A percentile compares a stretch with the other conserved stretches of the same genome.
These are phyloP conservation scores for Aspergillus spinulosporus DNA, from an alignment of 2,329 filamentous ascomycete species.

Conservation along the genomic window DNA sequence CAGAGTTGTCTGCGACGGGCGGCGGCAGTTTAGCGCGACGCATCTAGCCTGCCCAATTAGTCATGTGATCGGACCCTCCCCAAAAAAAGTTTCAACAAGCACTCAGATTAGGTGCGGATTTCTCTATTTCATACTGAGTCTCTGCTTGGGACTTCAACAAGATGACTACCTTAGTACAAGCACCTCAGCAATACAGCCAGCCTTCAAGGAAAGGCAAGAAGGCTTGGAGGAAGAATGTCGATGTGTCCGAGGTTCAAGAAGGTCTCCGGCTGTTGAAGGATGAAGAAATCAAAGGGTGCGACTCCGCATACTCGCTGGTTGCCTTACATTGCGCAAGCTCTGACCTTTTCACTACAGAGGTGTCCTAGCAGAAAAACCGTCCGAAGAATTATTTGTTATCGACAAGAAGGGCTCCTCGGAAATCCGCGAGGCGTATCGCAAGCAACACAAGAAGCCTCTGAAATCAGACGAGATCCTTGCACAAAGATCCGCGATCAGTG, in stretches of 20 bases:
- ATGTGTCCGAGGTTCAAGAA: conserved; percentile 79
- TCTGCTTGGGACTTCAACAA: conserved; percentile 11
- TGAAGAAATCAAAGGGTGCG: conserved; percentile 84
- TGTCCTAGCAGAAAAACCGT: conserved; percentile 77
- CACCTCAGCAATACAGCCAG: conserved; percentile 80
- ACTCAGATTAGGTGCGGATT: not conserved
- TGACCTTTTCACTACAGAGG: conserved; percentile 58
- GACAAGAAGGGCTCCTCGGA: conserved; percentile 71
- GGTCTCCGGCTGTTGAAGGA: conserved; percentile 83
- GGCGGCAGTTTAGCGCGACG: conserved; percentile 31
- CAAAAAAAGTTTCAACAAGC: conserved; percentile 26
- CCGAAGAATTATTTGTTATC: conserved; percentile 80
- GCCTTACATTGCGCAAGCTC: not conserved
- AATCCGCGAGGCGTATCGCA: conserved; percentile 65
- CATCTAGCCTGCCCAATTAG: conserved; percentile 8
- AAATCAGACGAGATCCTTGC: conserved; percentile 91
- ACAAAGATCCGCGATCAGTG: conserved; percentile 76
- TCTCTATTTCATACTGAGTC: conserved; percentile 19
- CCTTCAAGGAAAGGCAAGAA: conserved; percentile 96
- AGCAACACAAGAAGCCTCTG: conserved; percentile 74
- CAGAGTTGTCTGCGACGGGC: conserved; percentile 19
- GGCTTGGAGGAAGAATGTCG: conserved; percentile 97
- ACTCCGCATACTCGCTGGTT: not conserved
- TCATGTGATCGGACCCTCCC: conserved; percentile 35
- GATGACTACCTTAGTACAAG: conserved; percentile 45